A percentile compares a stretch with the other conserved stretches of the same genome.
Evolutionary conservation across 2,329 filamentous ascomycete species (phyloP).

Genomic region (Exophiala bonariae): DNA sequence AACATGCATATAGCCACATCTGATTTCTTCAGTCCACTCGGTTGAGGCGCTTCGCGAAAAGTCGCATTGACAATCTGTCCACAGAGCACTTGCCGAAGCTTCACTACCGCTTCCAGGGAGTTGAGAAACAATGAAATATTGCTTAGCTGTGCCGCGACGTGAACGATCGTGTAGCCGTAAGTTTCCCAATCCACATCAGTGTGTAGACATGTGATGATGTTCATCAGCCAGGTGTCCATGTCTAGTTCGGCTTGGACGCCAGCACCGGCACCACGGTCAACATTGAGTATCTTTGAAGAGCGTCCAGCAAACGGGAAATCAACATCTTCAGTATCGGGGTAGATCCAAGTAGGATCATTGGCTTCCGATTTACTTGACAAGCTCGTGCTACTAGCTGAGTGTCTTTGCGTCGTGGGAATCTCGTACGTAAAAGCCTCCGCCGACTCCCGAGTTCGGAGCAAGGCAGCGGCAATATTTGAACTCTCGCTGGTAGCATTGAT

Average conservation of each 20-base stretch:
- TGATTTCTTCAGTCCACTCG: constrained; percentile 78
- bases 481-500: constrained; percentile 70
- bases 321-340: constrained; percentile 43
- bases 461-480: constrained; percentile 67
- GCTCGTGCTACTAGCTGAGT: constrained; percentile 21
- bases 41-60: constrained; percentile 77
- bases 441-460: constrained; percentile 64
- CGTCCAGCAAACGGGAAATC: constrained; percentile 11
- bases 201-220: constrained; percentile 71
- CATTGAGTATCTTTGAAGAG: constrained; percentile 15
- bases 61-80: constrained; percentile 76
- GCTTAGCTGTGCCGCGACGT: constrained; percentile 81
- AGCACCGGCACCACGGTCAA: constrained; percentile 8
- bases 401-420: constrained; percentile 13
- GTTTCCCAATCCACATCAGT: constrained; percentile 83
- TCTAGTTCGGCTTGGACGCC: constrained; percentile 48
- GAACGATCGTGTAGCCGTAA: constrained; percentile 85
- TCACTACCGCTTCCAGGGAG: constrained; percentile 71
- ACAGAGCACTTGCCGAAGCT: constrained; percentile 73
- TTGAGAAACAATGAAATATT: constrained; percentile 84
- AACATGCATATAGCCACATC: constrained; percentile 89
- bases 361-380: constrained; percentile 19
- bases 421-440: constrained; percentile 35
- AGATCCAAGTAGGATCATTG: constrained; percentile 54
- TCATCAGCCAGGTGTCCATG: constrained; percentile 72